Percentiles rank a stretch among this genome's conserved stretches.
Evolutionary conservation across 768 basidiomycete species (phyloP).

Genomic region (Tylopilus sp.): DNA sequence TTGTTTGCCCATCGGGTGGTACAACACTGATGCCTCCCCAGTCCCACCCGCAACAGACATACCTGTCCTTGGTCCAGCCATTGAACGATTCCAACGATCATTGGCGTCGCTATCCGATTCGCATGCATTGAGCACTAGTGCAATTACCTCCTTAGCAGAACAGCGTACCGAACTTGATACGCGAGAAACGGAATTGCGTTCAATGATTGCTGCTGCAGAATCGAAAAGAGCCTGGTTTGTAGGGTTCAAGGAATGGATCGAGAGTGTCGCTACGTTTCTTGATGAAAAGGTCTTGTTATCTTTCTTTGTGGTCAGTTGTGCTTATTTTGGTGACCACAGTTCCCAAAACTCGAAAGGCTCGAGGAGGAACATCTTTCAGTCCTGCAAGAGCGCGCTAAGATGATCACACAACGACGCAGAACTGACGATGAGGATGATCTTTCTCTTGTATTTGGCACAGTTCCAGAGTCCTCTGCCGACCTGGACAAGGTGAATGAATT

Average conservation of each 20-base stretch:
- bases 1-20: neutral
- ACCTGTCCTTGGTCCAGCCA: constrained; percentile 60
- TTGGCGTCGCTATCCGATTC: constrained; percentile 62
- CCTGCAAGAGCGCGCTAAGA: constrained; percentile 67
- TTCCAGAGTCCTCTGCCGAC: constrained; percentile 33
- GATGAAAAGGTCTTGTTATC: constrained; percentile 70
- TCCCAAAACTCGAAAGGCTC: constrained; percentile 70
- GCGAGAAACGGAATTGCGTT: constrained; percentile 70
- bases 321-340: constrained; percentile 42
- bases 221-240: constrained; percentile 79
- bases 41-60: constrained; percentile 65
- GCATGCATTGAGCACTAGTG: constrained; percentile 57
- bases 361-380: constrained; percentile 74
- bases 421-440: constrained; percentile 83
- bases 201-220: constrained; percentile 72
- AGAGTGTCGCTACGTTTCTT: constrained; percentile 78
- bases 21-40: constrained; percentile 29
- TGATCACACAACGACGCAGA: constrained; percentile 64
- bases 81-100: constrained; percentile 58
- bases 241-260: constrained; percentile 76
- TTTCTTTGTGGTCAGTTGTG: neutral
- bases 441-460: constrained; percentile 58
- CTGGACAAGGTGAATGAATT: constrained; percentile 59
- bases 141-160: constrained; percentile 53
- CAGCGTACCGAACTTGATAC: constrained; percentile 63